These are phyloP conservation scores for Benincasa hispida DNA, from an alignment of 306 rosid species.

Conservation along the genomic window DNA sequence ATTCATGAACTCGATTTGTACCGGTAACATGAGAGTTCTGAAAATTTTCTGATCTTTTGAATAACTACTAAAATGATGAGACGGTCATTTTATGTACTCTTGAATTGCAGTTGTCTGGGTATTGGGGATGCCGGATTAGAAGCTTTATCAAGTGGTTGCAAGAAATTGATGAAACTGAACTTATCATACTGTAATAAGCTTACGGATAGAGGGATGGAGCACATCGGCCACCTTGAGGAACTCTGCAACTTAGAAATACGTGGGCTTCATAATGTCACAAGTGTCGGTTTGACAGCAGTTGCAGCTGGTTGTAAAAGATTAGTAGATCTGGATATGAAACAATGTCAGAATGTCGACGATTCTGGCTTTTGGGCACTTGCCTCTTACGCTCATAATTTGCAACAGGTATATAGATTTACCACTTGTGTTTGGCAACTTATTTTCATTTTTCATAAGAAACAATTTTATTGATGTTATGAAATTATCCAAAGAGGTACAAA, in stretches of 20 bases:
- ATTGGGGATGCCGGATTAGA: slow-evolving; percentile 53
- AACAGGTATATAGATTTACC: slow-evolving; percentile 30
- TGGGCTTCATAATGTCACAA: slow-evolving; percentile 34
- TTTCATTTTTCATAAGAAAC: no score
- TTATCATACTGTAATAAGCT: slow-evolving; percentile 49
- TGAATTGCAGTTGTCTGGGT: slow-evolving; percentile 35
- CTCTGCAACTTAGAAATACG: slow-evolving; percentile 50
- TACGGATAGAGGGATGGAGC: slow-evolving; percentile 39
- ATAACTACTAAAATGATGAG: neutral
- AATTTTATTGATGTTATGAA: no score
- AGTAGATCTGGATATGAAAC: slow-evolving; percentile 46
- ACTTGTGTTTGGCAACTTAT: neutral
- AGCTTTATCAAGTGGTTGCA: slow-evolving; percentile 41
- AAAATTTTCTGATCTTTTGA: slow-evolving; percentile 1
- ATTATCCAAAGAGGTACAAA: no score
- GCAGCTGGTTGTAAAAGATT: slow-evolving; percentile 42
- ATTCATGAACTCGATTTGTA: slow-evolving; percentile 52
- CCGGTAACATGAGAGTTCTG: slow-evolving; percentile 31
- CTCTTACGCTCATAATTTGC: slow-evolving; percentile 35
- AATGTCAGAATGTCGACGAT: slow-evolving; percentile 44
- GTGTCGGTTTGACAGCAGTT: slow-evolving; percentile 35
- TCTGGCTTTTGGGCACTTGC: slow-evolving; percentile 50
- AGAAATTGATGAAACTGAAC: slow-evolving; percentile 38
- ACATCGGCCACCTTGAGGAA: slow-evolving; percentile 26
- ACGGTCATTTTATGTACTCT: neutral